A percentile compares a stretch with the other conserved stretches of the same genome.
These are phyloP conservation scores for Globisporangium abappressorium DNA, from an alignment of 352 stramenopile species.

Conservation along the genomic window DNA sequence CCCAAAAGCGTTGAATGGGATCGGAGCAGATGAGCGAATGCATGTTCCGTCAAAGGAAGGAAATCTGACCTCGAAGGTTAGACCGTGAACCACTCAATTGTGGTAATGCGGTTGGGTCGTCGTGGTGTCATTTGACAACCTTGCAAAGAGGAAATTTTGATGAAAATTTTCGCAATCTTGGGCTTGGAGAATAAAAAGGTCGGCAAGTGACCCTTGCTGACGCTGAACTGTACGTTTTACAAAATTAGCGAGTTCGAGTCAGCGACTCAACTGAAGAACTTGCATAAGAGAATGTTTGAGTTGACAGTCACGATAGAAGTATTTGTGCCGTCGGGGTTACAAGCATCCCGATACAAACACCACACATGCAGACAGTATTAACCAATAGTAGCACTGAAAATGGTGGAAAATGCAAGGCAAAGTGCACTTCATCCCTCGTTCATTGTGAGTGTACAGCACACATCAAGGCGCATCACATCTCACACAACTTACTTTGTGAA, in stretches of 20 bases:
- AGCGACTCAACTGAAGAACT: too few species aligned
- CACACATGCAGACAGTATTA: background rate
- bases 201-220: too few species aligned
- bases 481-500: background rate
- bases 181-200: background rate
- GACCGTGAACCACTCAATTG: background rate
- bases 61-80: background rate
- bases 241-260: background rate
- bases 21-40: background rate
- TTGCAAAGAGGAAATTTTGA: background rate
- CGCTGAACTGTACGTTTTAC: background rate
- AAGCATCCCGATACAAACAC: background rate
- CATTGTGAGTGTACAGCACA: background rate
- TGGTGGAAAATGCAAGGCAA: background rate
- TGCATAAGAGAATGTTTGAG: too few species aligned
- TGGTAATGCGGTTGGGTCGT: background rate
- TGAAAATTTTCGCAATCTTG: background rate
- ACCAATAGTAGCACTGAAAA: background rate
- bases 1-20: background rate
- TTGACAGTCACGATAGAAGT: too few species aligned
- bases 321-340: too few species aligned
- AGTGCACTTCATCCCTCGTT: background rate
- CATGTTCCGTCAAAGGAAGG: too few species aligned
- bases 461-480: background rate
- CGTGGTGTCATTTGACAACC: background rate